A percentile compares a stretch with the other conserved stretches of the same genome.
phyloP scores from a whole-genome alignment of 495 filamentous ascomycete species.

The Tuber calosporum region DNA sequence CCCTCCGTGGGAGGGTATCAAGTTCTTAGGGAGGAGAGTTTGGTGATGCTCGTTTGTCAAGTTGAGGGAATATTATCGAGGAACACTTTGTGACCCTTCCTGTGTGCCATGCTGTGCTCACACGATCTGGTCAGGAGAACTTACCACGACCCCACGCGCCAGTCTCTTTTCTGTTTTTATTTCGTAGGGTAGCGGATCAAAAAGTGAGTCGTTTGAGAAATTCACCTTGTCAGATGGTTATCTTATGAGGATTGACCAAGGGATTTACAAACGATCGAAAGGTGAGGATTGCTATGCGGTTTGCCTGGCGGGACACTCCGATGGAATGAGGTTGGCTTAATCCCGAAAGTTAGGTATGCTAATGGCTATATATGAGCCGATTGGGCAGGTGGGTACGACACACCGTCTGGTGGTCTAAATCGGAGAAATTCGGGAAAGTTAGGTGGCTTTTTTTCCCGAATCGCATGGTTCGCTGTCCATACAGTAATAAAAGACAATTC shows the following conservation, averaged over 20 bases:
- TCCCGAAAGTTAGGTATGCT: not conserved
- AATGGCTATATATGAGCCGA: not conserved
- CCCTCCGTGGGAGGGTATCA: not conserved
- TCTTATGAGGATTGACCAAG: not conserved
- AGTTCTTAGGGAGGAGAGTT: not conserved
- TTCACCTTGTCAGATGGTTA: not conserved
- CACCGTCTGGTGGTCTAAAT: not conserved
- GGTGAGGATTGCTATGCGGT: not conserved
- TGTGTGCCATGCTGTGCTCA: not conserved
- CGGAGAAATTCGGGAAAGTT: conserved; percentile 2
- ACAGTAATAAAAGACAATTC: not conserved
- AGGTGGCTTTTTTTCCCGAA: no score
- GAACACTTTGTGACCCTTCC: not conserved
- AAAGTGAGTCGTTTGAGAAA: not conserved
- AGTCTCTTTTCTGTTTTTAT: not conserved
- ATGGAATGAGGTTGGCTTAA: not conserved
- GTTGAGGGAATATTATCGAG: not conserved
- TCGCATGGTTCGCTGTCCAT: not conserved
- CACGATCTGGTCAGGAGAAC: not conserved
- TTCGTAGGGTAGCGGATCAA: not conserved
- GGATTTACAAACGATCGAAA: not conserved
- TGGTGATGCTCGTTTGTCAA: not conserved
- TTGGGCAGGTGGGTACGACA: not conserved
- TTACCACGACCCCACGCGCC: not conserved
- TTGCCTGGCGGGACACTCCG: not conserved